These are phyloP conservation scores for Saccharomycopsis hybrid DNA, from an alignment of 1,139 yeast species.

Conservation along the genomic window DNA sequence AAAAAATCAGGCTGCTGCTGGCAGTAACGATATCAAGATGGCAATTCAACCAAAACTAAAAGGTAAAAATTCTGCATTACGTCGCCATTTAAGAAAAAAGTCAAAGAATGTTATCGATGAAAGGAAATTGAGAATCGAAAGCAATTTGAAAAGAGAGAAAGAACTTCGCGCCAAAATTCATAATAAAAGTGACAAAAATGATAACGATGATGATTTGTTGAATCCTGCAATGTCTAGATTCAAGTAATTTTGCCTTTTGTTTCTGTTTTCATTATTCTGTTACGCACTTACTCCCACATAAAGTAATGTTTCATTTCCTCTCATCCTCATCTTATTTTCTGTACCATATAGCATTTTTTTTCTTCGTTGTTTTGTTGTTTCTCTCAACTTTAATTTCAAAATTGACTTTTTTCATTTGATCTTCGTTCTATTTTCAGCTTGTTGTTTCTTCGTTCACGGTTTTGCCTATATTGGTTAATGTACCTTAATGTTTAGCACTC, in stretches of 20 bases:
- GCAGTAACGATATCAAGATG: conserved; percentile 31
- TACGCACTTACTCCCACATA: too few species aligned
- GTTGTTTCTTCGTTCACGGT: too few species aligned
- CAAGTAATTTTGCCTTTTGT: conserved; percentile 13
- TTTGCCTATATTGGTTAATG: too few species aligned
- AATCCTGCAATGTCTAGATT: conserved; percentile 58
- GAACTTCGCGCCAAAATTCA: conserved; percentile 45
- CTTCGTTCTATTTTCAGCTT: neutral
- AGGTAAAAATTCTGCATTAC: conserved; percentile 77
- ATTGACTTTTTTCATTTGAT: neutral
- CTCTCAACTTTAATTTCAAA: neutral
- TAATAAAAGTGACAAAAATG: conserved; percentile 41
- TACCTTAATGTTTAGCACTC: too few species aligned
- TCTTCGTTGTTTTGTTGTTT: neutral
- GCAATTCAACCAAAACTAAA: conserved; percentile 57
- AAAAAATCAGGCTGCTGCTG: conserved; percentile 31
- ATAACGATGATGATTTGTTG: conserved; percentile 47
- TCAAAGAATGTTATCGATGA: conserved; percentile 83
- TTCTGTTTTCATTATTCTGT: too few species aligned
- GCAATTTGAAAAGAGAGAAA: conserved; percentile 69
- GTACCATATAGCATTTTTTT: neutral
- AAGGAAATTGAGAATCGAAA: conserved; percentile 76
- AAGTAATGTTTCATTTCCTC: too few species aligned
- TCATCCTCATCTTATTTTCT: neutral
- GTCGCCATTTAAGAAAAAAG: conserved; percentile 78